These are phyloP conservation scores for Gossypium lobatum DNA, from an alignment of 441 rosid genomes.

Conservation along the genomic window DNA sequence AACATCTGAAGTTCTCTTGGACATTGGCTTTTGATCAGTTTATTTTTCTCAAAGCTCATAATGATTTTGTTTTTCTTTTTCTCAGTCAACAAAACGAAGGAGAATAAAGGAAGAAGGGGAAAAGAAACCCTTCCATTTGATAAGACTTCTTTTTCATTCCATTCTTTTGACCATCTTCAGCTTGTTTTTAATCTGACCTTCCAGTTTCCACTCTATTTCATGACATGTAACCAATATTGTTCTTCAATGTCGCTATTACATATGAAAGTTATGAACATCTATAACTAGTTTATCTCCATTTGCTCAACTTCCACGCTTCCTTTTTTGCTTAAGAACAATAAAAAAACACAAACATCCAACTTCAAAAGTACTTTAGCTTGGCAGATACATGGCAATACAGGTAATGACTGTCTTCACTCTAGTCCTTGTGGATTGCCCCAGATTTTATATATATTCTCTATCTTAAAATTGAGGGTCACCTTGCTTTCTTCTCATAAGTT, in stretches of 20 bases:
- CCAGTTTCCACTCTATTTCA: neutral
- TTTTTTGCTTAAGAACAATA: neutral
- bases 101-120: slow-evolving; percentile 7
- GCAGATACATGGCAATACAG: slow-evolving; percentile 37
- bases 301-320: neutral
- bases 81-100: slow-evolving; percentile 17
- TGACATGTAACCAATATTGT: neutral
- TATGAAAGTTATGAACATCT: neutral
- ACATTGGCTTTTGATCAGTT: slow-evolving; percentile 13
- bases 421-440: slow-evolving; percentile 21
- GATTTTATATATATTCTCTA: neutral
- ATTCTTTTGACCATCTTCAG: slow-evolving; percentile 18
- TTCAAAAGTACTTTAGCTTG: slow-evolving; percentile 10
- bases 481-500: neutral
- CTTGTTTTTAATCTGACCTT: neutral
- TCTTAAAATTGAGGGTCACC: slow-evolving; percentile 1
- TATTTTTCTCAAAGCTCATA: slow-evolving; percentile 7
- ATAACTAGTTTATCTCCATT: neutral
- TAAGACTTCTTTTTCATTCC: slow-evolving; percentile 11
- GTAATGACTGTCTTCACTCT: slow-evolving; percentile 24
- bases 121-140: slow-evolving; percentile 16
- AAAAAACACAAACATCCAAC: neutral
- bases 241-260: neutral
- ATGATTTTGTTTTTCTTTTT: slow-evolving; percentile 26
- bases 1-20: slow-evolving; percentile 4